phyloP scores from a whole-genome alignment of 1,284 basidiomycete genomes.

The Sporisorium graminicola region DNA sequence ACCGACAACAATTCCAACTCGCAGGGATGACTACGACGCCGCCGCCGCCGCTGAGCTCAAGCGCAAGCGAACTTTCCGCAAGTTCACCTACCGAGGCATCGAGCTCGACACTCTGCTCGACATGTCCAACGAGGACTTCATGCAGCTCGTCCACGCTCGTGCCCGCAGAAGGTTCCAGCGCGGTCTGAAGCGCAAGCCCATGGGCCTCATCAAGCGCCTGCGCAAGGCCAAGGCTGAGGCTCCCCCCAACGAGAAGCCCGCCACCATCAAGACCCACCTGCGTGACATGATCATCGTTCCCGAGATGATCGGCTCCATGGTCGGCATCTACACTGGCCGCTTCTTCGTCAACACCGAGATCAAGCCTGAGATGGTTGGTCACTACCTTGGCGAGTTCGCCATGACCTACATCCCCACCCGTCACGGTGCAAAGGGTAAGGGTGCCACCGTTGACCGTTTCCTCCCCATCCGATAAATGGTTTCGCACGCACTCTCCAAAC shows the following conservation, averaged over 20 bases:
- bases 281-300: slow-evolving; percentile 99
- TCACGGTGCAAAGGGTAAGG: slow-evolving; percentile 99
- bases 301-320: slow-evolving; percentile 84
- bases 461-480: slow-evolving; percentile 75
- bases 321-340: slow-evolving; percentile 86
- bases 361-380: slow-evolving; percentile 99
- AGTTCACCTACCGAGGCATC: slow-evolving; percentile 97
- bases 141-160: slow-evolving; percentile 95
- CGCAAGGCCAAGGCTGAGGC: slow-evolving; percentile 99
- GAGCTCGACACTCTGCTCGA: slow-evolving; percentile 91
- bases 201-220: slow-evolving; percentile 99
- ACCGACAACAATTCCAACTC: neutral
- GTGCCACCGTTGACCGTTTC: slow-evolving; percentile 81
- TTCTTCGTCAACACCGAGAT: slow-evolving; percentile 75
- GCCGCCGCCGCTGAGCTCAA: slow-evolving; percentile 70
- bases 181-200: slow-evolving; percentile 96
- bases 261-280: slow-evolving; percentile 98
- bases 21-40: slow-evolving; percentile 70
- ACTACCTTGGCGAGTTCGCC: slow-evolving; percentile 90
- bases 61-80: slow-evolving; percentile 97
- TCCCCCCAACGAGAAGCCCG: slow-evolving; percentile 96
- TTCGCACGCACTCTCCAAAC: neutral
- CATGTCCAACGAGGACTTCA: slow-evolving; percentile 83
- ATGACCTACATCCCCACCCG: slow-evolving; percentile 96
- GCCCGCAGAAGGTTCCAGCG: slow-evolving; percentile 99